Evolutionary conservation across 495 filamentous ascomycete genomes (phyloP).

Genomic region (Thermothielavioides terrestris): DNA sequence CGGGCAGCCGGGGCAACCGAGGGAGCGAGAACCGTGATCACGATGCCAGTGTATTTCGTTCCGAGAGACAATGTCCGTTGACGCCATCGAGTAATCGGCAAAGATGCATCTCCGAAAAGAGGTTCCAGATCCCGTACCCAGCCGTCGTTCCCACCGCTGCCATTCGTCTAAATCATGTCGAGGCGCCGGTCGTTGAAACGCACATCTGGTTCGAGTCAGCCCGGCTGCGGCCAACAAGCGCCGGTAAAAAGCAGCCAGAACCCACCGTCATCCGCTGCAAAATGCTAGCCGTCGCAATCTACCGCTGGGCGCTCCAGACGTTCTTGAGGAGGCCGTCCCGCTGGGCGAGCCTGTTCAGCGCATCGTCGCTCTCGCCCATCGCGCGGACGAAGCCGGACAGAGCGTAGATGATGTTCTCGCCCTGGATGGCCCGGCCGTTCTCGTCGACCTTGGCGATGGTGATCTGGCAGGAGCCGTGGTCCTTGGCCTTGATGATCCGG

Average conservation of each 20-base stretch:
- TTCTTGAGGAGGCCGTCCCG: conserved; percentile 91
- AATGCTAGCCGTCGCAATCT: conserved; percentile 27
- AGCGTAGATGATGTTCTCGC: conserved; percentile 94
- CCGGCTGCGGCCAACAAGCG: background rate
- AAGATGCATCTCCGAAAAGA: conserved; percentile 17
- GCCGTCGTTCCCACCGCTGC: conserved; percentile 21
- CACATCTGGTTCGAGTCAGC: conserved; percentile 17
- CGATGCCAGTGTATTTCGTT: conserved; percentile 28
- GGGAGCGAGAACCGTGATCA: conserved; percentile 13
- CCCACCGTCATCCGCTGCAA: conserved; percentile 22
- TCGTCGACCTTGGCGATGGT: conserved; percentile 92
- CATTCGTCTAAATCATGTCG: conserved; percentile 18
- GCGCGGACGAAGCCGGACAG: conserved; percentile 96
- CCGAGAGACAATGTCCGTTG: conserved; percentile 30
- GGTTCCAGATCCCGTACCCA: conserved; percentile 18
- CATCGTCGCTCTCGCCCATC: conserved; percentile 96
- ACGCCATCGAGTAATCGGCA: conserved; percentile 25
- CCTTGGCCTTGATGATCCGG: conserved; percentile 99
- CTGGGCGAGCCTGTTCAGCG: conserved; percentile 90
- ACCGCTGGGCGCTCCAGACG: conserved; percentile 85
- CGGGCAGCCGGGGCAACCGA: background rate
- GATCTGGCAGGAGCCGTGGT: conserved; percentile 89
- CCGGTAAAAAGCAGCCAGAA: background rate
- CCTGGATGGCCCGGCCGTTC: conserved; percentile 85
- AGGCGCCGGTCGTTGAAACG: conserved; percentile 18